These are phyloP conservation scores for Tylopilus felleus DNA, from an alignment of 768 basidiomycete species.

Conservation along the genomic window DNA sequence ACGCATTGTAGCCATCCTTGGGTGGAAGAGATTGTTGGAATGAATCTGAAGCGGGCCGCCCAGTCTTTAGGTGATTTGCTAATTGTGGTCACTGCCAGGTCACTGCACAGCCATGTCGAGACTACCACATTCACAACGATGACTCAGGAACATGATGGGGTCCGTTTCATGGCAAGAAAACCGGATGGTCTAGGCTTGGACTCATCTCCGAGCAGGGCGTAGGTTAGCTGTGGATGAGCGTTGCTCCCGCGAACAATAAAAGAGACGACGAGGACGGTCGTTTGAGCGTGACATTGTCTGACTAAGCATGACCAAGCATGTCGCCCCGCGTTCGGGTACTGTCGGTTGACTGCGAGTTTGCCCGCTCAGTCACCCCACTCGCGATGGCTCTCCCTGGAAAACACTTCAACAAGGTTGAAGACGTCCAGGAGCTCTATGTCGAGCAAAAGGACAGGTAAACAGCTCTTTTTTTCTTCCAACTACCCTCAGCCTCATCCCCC, in stretches of 20 bases:
- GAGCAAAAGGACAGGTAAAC: conserved; percentile 72
- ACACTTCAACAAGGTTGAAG: conserved; percentile 56
- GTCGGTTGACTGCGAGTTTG: conserved; percentile 5
- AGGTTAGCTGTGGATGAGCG: not conserved
- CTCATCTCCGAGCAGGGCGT: conserved; percentile 5
- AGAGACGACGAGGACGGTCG: no score
- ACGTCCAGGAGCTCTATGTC: conserved; percentile 73
- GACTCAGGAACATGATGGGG: not conserved
- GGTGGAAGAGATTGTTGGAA: not conserved
- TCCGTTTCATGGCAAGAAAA: not conserved
- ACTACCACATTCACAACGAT: not conserved
- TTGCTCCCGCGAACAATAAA: not conserved
- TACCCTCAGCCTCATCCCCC: not conserved
- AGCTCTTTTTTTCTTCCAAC: not conserved
- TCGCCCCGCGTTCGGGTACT: not conserved
- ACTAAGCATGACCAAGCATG: conserved; percentile 22
- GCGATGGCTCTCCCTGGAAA: conserved; percentile 15
- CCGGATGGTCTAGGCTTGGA: not conserved
- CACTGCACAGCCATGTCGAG: not conserved
- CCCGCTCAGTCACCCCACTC: not conserved
- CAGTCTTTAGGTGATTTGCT: not conserved
- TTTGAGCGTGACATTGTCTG: conserved; percentile 7
- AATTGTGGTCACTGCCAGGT: no score
- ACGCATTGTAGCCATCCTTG: conserved; percentile 51
- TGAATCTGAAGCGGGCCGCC: not conserved